Evolutionary conservation across 2,329 filamentous ascomycete genomes (phyloP).

Genomic region (Penicillium vulpinum): DNA sequence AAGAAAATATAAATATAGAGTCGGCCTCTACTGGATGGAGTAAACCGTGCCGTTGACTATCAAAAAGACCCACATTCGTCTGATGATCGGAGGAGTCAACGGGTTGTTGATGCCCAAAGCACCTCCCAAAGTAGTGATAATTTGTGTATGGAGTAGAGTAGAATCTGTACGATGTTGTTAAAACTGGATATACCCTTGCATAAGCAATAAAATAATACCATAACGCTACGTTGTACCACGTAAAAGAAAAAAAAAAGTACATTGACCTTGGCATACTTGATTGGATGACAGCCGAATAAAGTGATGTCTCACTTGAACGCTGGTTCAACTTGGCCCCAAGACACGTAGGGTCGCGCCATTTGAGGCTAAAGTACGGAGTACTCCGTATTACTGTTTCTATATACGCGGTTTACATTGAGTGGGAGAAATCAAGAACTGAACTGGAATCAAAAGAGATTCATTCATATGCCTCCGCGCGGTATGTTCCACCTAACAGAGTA

Average conservation of each 20-base stretch:
- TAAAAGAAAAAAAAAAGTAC: background rate
- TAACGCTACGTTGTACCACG: too few species aligned
- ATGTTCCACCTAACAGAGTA: background rate
- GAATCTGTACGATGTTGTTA: background rate
- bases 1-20: background rate
- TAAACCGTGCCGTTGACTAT: constrained; percentile 3
- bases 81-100: background rate
- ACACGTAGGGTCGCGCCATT: constrained; percentile 9
- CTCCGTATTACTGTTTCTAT: too few species aligned
- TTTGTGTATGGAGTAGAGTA: background rate
- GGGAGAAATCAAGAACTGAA: background rate
- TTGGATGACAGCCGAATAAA: background rate
- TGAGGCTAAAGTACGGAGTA: background rate
- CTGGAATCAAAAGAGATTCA: constrained; percentile 6
- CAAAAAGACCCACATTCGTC: background rate
- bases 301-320: constrained; percentile 10
- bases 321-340: background rate
- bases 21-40: constrained; percentile 2
- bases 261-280: background rate
- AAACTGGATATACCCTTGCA: background rate
- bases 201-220: background rate
- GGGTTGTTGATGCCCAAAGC: background rate
- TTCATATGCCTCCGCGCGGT: constrained; percentile 21
- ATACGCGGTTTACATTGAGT: background rate
- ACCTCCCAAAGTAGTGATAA: background rate